Percentiles rank a stretch among this genome's conserved stretches.
phyloP scores from a whole-genome alignment of 2,329 filamentous ascomycete species.

The Mycosphaerella sp. region DNA sequence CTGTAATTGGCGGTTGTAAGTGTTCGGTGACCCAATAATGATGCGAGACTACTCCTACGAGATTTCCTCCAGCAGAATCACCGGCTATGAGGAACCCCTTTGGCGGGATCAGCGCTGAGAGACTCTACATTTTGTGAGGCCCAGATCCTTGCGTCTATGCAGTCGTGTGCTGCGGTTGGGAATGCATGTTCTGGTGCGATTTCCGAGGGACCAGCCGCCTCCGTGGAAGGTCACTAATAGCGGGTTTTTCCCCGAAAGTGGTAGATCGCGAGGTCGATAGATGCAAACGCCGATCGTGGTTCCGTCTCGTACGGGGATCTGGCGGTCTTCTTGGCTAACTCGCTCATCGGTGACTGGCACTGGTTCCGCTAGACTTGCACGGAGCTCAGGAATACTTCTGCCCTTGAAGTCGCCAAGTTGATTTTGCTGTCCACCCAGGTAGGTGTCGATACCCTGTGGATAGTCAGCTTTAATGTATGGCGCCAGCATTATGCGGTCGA shows the following conservation, averaged over 20 bases:
- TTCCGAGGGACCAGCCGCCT: not conserved
- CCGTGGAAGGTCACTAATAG: not conserved
- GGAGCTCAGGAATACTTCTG: not conserved
- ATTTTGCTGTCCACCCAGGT: not conserved
- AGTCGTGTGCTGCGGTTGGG: slow-evolving; percentile 43
- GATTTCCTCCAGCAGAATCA: not conserved
- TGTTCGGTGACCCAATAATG: not conserved
- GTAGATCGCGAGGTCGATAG: not conserved
- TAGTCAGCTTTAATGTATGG: not conserved
- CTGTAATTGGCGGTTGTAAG: not conserved
- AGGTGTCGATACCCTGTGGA: not conserved
- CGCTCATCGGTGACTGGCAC: not conserved
- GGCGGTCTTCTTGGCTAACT: not conserved
- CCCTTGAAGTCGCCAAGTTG: not conserved
- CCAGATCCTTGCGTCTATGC: not conserved
- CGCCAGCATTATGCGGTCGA: not conserved
- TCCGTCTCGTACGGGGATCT: not conserved
- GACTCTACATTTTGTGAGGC: not conserved
- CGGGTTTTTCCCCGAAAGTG: too few relatives aligned
- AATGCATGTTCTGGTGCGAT: slow-evolving; percentile 56
- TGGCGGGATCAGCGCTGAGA: not conserved
- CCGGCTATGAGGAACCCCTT: not conserved
- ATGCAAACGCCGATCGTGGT: not conserved
- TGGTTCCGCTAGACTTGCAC: not conserved
- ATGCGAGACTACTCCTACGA: not conserved